A percentile compares a stretch with the other conserved stretches of the same genome.
phyloP scores from a whole-genome alignment of 129 eudicot genomes.

The Helianthus tuberosus region DNA sequence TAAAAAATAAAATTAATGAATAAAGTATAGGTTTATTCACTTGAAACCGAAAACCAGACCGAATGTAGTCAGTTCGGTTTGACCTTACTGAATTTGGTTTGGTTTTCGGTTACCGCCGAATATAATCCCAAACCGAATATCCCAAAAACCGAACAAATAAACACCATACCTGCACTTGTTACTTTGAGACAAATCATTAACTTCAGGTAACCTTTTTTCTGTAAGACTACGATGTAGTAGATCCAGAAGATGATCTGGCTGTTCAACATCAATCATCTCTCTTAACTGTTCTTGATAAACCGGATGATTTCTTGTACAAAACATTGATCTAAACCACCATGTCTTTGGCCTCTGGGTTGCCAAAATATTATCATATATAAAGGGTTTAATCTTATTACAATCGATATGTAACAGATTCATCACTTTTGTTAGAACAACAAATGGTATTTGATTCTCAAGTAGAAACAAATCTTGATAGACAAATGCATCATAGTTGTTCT shows the following conservation, averaged over 20 bases:
- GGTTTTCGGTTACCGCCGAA: not conserved
- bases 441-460: slow-evolving; percentile 45
- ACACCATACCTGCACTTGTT: too few species aligned
- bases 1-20: too few species aligned
- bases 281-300: not conserved
- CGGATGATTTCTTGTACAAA: not conserved
- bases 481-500: slow-evolving; percentile 26
- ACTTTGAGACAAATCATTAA: not conserved
- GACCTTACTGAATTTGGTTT: not conserved
- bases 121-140: too few species aligned
- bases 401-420: not conserved
- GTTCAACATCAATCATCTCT: not conserved
- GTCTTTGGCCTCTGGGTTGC: not conserved
- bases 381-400: not conserved
- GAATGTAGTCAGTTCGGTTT: too few species aligned
- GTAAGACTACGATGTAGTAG: slow-evolving; percentile 1
- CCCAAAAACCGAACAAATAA: not conserved
- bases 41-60: too few species aligned
- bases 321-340: not conserved
- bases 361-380: slow-evolving; percentile 14
- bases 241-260: not conserved
- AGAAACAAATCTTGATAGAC: slow-evolving; percentile 40
- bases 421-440: slow-evolving; percentile 20
- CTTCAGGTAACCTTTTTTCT: not conserved
- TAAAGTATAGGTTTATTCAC: too few species aligned